Evolutionary conservation across 148 eudicot genomes (phyloP).

Genomic region (Beta vulgaris): DNA sequence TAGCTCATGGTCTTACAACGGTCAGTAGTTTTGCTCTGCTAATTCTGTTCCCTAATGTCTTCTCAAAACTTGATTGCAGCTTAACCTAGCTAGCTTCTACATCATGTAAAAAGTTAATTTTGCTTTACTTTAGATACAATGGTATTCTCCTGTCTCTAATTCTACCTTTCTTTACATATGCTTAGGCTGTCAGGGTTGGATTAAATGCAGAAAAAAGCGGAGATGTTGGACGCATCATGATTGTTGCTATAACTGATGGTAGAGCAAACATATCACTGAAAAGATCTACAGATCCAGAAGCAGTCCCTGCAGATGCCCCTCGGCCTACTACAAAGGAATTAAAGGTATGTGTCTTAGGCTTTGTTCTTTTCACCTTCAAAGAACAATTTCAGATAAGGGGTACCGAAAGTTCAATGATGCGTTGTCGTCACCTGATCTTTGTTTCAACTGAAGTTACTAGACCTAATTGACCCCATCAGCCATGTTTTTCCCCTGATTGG

Average conservation of each 20-base stretch:
- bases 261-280: constrained; percentile 95
- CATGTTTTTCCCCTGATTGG: too few species aligned
- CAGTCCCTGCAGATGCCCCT: constrained; percentile 60
- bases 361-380: background rate
- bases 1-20: constrained; percentile 98
- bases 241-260: constrained; percentile 93
- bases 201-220: constrained; percentile 96
- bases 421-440: too few species aligned
- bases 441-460: too few species aligned
- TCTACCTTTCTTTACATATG: constrained; percentile 8
- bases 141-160: constrained; percentile 11
- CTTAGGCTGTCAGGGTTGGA: constrained; percentile 92
- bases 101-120: background rate
- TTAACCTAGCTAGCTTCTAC: too few species aligned
- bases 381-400: too few species aligned
- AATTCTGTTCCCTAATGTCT: constrained; percentile 6
- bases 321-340: constrained; percentile 75
- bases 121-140: background rate
- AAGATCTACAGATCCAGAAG: constrained; percentile 88
- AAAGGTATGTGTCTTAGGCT: constrained; percentile 51
- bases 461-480: too few species aligned
- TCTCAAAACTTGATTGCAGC: constrained; percentile 1
- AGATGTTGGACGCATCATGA: constrained; percentile 94
- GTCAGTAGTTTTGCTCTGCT: constrained; percentile 38
- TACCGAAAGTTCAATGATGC: too few species aligned